These are phyloP conservation scores for Pseudofabraea citricarpa DNA, from an alignment of 2,329 filamentous ascomycete genomes.

Conservation along the genomic window DNA sequence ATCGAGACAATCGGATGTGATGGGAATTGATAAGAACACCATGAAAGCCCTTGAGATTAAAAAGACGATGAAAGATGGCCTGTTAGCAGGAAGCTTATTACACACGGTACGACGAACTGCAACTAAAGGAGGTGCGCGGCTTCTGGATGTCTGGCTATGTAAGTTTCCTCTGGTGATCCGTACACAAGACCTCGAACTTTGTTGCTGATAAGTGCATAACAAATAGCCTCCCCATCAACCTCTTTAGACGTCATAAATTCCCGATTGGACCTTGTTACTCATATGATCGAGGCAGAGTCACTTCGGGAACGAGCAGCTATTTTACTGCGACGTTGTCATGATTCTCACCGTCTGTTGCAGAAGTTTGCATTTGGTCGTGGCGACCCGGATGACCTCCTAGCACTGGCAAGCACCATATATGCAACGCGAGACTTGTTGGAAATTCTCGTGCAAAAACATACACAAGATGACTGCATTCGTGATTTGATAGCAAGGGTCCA, in stretches of 20 bases:
- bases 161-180: constrained; percentile 28
- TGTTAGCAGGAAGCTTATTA: constrained; percentile 76
- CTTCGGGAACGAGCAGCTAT: constrained; percentile 66
- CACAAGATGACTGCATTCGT: constrained; percentile 32
- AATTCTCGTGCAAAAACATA: constrained; percentile 32
- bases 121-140: constrained; percentile 82
- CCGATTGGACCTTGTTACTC: constrained; percentile 75
- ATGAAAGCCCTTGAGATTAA: constrained; percentile 86
- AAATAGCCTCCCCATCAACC: constrained; percentile 73
- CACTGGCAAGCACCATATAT: constrained; percentile 73
- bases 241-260: constrained; percentile 72
- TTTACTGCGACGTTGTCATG: constrained; percentile 70
- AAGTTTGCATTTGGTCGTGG: constrained; percentile 91
- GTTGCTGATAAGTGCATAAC: constrained; percentile 9
- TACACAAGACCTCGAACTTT: too few species aligned
- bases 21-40: constrained; percentile 90
- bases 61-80: constrained; percentile 75
- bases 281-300: constrained; percentile 61
- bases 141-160: constrained; percentile 82
- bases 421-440: constrained; percentile 63
- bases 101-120: constrained; percentile 87
- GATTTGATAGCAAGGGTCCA: constrained; percentile 53
- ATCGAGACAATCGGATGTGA: constrained; percentile 70
- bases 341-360: constrained; percentile 85
- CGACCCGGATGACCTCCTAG: constrained; percentile 86